phyloP scores from a whole-genome alignment of 108 stramenopile genomes.

The Discostella stelligeroides region DNA sequence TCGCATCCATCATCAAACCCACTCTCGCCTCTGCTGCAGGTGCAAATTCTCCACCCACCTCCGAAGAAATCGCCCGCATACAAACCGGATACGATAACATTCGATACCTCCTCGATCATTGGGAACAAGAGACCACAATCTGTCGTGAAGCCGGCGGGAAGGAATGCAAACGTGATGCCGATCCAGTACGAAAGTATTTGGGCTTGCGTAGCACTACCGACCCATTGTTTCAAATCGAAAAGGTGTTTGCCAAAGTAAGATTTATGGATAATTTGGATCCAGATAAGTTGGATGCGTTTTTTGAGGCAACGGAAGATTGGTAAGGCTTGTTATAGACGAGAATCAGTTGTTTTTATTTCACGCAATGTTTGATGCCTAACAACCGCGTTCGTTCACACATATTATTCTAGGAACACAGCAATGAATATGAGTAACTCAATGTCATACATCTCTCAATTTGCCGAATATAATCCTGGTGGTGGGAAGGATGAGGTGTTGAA shows the following conservation, averaged over 20 bases:
- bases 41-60: constrained; percentile 53
- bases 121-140: constrained; percentile 84
- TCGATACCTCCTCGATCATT: constrained; percentile 72
- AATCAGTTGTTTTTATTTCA: no score
- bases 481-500: constrained; percentile 90
- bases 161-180: constrained; percentile 90
- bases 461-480: constrained; percentile 91
- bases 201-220: constrained; percentile 84
- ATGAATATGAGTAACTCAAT: constrained; percentile 86
- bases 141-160: constrained; percentile 84
- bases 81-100: constrained; percentile 75
- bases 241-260: constrained; percentile 86
- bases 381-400: no score
- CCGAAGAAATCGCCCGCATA: constrained; percentile 75
- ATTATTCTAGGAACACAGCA: constrained; percentile 73
- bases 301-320: constrained; percentile 87
- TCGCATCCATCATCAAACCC: constrained; percentile 9
- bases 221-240: constrained; percentile 92
- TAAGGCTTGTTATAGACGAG: no score
- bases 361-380: no score
- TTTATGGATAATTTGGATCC: constrained; percentile 85
- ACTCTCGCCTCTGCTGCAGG: constrained; percentile 31
- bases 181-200: constrained; percentile 68
- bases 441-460: constrained; percentile 92
- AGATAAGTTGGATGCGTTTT: constrained; percentile 80